A percentile compares a stretch with the other conserved stretches of the same genome.
phyloP scores from a whole-genome alignment of 306 rosid species.

The Pterocarpus macrocarpus region DNA sequence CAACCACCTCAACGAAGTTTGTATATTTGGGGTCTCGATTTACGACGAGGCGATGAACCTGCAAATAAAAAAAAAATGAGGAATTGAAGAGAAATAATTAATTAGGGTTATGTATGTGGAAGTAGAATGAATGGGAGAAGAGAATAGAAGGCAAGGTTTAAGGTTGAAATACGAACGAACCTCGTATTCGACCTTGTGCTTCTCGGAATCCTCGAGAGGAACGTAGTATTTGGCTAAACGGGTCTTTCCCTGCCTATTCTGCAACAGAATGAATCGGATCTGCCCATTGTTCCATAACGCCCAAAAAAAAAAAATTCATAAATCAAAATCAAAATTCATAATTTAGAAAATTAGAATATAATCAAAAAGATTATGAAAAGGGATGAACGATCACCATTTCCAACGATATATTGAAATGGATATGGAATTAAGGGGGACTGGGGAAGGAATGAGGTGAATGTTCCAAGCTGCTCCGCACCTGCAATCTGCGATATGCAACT shows the following conservation, averaged over 20 bases:
- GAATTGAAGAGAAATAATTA: constrained; percentile 19
- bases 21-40: constrained; percentile 98
- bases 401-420: not conserved
- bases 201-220: constrained; percentile 97
- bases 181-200: constrained; percentile 99
- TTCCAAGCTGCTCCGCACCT: not conserved
- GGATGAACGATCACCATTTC: constrained; percentile 48
- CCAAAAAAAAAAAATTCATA: not conserved
- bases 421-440: not conserved
- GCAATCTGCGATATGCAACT: not conserved
- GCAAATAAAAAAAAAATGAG: constrained; percentile 18
- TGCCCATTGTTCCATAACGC: constrained; percentile 40
- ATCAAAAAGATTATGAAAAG: not conserved
- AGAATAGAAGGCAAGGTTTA: no score
- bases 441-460: not conserved
- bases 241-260: constrained; percentile 94
- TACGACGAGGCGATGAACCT: constrained; percentile 99
- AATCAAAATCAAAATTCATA: not conserved
- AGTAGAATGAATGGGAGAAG: no score
- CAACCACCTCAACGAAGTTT: constrained; percentile 89
- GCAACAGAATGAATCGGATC: constrained; percentile 98
- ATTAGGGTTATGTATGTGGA: no score
- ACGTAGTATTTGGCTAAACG: constrained; percentile 94
- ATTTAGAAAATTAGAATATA: not conserved
- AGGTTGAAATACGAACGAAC: constrained; percentile 33